Conservation (phyloP, 257 asterid species). For the Vinca minor region DNA sequence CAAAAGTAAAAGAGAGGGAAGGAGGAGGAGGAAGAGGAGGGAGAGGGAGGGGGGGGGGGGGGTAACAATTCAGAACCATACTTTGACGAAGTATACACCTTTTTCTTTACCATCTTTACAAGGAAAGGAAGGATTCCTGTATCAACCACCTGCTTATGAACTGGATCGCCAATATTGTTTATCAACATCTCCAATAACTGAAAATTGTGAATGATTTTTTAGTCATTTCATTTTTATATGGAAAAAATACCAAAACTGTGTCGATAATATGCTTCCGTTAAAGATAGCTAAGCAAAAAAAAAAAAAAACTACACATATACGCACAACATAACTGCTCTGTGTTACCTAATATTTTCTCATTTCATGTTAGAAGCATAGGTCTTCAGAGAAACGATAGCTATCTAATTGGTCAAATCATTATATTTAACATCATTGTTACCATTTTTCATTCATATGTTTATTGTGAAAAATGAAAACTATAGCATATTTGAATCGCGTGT, state of each 20-base stretch:
- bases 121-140: slow-evolving; percentile 63
- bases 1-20: slow-evolving; percentile 6
- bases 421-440: not conserved
- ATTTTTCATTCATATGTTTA: not conserved
- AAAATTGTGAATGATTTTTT: slow-evolving; percentile 16
- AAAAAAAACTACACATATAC: not conserved
- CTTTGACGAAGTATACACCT: slow-evolving; percentile 34
- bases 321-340: not conserved
- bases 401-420: not conserved
- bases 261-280: slow-evolving; percentile 2
- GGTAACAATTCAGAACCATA: not conserved
- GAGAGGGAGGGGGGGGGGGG: slow-evolving; percentile 3
- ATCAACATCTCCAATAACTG: slow-evolving; percentile 97
- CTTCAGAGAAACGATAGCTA: not conserved
- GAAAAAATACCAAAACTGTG: slow-evolving; percentile 14
- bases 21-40: slow-evolving; percentile 5
- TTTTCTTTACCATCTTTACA: slow-evolving; percentile 88
- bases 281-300: slow-evolving; percentile 4
- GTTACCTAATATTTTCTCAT: too few species aligned
- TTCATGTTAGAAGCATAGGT: not conserved
- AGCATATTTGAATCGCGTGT: too few species aligned
- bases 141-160: slow-evolving; percentile 87
- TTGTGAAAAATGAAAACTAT: too few species aligned
- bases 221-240: slow-evolving; percentile 12
- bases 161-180: slow-evolving; percentile 84